Percentiles rank a stretch among this genome's conserved stretches.
These are phyloP conservation scores for Laburnicola sp. DNA, from an alignment of 2,329 filamentous ascomycete genomes.

Conservation along the genomic window DNA sequence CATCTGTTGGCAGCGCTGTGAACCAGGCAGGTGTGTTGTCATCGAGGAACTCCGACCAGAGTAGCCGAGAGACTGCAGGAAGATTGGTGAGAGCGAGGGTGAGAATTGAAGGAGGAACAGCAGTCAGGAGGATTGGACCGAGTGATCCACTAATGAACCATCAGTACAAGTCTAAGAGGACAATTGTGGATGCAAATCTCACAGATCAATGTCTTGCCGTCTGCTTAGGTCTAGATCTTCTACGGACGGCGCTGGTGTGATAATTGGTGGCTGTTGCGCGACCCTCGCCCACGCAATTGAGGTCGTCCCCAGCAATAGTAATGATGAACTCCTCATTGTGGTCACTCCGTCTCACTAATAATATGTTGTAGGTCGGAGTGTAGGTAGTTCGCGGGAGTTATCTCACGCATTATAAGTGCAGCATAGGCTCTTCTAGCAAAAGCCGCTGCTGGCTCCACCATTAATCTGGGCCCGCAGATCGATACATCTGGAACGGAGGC, in stretches of 20 bases:
- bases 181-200: background rate
- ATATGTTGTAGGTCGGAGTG: too few relatives aligned
- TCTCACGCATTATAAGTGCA: background rate
- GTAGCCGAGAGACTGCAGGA: conserved; percentile 15
- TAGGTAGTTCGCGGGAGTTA: too few relatives aligned
- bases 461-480: too few relatives aligned
- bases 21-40: conserved; percentile 17
- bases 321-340: background rate
- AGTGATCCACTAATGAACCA: conserved; percentile 11
- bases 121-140: conserved; percentile 13
- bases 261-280: background rate
- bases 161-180: background rate
- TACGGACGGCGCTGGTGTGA: conserved; percentile 1
- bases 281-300: background rate
- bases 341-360: too few relatives aligned
- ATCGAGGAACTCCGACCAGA: conserved; percentile 21
- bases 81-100: conserved; percentile 16
- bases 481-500: too few relatives aligned
- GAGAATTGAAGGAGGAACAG: conserved; percentile 15
- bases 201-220: conserved; percentile 3
- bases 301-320: conserved; percentile 1
- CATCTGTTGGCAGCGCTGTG: conserved; percentile 16
- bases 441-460: too few relatives aligned
- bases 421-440: too few relatives aligned
- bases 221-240: background rate